phyloP scores from a whole-genome alignment of 1,139 yeast species.

The Protomyces macrosporus region DNA sequence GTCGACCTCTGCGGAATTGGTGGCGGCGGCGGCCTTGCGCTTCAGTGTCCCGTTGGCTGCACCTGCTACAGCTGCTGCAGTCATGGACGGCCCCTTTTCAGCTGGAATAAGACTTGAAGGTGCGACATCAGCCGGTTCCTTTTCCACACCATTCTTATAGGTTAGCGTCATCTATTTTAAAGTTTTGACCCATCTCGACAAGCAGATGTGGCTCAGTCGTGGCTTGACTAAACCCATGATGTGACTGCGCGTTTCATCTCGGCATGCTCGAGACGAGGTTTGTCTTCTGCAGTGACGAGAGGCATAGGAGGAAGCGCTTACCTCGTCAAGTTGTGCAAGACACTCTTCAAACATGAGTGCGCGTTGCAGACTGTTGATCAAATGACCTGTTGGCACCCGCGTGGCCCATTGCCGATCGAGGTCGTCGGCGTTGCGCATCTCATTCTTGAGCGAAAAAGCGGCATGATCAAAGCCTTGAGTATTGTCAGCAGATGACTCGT shows the following conservation, averaged over 20 bases:
- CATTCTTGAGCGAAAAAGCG: conserved; percentile 76
- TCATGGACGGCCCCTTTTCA: not conserved
- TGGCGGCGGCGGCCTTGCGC: not conserved
- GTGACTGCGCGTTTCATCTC: not conserved
- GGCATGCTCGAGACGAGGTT: not conserved
- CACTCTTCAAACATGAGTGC: conserved; percentile 25
- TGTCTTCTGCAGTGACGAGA: too few relatives aligned
- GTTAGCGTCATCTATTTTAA: not conserved
- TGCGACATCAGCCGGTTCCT: not conserved
- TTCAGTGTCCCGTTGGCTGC: not conserved
- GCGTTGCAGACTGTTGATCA: conserved; percentile 8
- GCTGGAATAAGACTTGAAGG: conserved; percentile 11
- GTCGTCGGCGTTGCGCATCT: conserved; percentile 52
- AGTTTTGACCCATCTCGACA: not conserved
- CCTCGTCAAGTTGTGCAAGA: conserved; percentile 21
- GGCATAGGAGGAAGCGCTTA: not conserved
- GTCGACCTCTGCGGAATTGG: not conserved
- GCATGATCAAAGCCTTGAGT: conserved; percentile 54
- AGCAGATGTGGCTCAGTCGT: not conserved
- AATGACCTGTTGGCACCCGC: conserved; percentile 22
- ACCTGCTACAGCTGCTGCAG: not conserved
- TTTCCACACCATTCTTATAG: conserved; percentile 4
- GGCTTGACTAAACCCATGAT: not conserved
- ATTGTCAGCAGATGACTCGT: not conserved
- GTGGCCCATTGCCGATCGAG: conserved; percentile 29